Evolutionary conservation across 306 rosid species (phyloP).

Genomic region (Acacia acuminata): DNA sequence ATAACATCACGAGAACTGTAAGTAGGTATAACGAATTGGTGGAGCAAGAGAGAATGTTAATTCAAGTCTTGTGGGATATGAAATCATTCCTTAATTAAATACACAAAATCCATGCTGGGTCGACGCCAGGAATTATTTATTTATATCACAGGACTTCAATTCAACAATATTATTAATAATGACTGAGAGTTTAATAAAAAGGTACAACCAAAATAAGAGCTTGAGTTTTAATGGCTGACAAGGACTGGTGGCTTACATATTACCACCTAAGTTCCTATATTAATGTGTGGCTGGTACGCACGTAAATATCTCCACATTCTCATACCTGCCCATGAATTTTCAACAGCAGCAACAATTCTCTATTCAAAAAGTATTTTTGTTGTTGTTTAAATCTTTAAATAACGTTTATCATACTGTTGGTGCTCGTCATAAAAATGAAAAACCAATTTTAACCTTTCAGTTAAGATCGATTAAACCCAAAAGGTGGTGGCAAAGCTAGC

Average conservation of each 20-base stretch:
- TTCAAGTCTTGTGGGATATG: neutral
- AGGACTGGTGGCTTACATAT: conserved; percentile 23
- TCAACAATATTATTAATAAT: neutral
- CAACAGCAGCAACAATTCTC: neutral
- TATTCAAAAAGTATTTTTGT: neutral
- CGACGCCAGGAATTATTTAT: conserved; percentile 1
- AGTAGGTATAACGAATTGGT: conserved; percentile 9
- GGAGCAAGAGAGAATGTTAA: conserved; percentile 3
- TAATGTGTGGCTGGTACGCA: conserved; percentile 7
- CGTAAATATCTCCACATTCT: neutral
- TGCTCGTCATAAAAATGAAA: neutral
- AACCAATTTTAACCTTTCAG: neutral
- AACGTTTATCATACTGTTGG: neutral
- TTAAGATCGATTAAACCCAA: neutral
- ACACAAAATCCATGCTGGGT: neutral
- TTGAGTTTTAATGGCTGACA: conserved; percentile 19
- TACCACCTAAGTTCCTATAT: conserved; percentile 26
- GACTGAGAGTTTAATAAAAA: neutral
- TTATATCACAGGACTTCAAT: conserved; percentile 17
- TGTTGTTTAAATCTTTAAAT: neutral
- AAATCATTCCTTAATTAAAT: conserved; percentile 22
- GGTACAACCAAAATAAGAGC: neutral
- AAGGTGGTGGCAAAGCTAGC: neutral
- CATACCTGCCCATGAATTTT: neutral
- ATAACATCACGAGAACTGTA: conserved; percentile 34